Evolutionary conservation across 2,329 filamentous ascomycete genomes (phyloP).

Genomic region (Pezicula radicicola): DNA sequence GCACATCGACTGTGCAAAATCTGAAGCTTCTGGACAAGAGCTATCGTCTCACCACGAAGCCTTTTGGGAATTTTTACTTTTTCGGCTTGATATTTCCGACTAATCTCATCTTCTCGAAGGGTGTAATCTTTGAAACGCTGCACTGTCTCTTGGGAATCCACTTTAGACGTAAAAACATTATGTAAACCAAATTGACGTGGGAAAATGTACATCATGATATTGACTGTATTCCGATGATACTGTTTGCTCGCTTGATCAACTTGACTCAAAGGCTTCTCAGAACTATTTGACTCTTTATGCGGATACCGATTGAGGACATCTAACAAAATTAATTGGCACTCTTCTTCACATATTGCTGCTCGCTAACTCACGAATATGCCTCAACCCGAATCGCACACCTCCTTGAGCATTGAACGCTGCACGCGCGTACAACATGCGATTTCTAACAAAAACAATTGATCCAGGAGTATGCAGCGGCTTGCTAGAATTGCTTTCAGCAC

Average conservation of each 20-base stretch:
- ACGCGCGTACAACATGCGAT: conserved; percentile 81
- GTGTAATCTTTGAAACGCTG: conserved; percentile 84
- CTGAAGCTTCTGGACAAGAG: conserved; percentile 67
- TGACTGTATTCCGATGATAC: conserved; percentile 55
- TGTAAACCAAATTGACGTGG: conserved; percentile 86
- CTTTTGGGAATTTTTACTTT: conserved; percentile 54
- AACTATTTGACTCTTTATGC: conserved; percentile 4
- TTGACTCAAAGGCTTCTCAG: background rate
- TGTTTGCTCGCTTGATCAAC: conserved; percentile 10
- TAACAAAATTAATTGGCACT: conserved; percentile 34
- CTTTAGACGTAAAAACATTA: conserved; percentile 80
- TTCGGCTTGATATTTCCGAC: conserved; percentile 21
- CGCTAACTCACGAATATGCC: conserved; percentile 68
- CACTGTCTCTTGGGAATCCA: conserved; percentile 62
- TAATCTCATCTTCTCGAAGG: conserved; percentile 78
- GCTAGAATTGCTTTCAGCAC: conserved; percentile 11
- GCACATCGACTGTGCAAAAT: conserved; percentile 70
- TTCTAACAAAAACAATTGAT: conserved; percentile 72
- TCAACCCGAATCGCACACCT: conserved; percentile 68
- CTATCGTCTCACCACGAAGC: conserved; percentile 58
- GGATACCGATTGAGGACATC: conserved; percentile 77
- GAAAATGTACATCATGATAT: conserved; percentile 90
- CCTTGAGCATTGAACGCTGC: conserved; percentile 68
- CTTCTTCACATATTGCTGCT: conserved; percentile 4
- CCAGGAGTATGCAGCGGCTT: conserved; percentile 38